These are phyloP conservation scores for Eremochloa ophiuroides DNA, from an alignment of 176 grass and related monocot genomes.

Conservation along the genomic window DNA sequence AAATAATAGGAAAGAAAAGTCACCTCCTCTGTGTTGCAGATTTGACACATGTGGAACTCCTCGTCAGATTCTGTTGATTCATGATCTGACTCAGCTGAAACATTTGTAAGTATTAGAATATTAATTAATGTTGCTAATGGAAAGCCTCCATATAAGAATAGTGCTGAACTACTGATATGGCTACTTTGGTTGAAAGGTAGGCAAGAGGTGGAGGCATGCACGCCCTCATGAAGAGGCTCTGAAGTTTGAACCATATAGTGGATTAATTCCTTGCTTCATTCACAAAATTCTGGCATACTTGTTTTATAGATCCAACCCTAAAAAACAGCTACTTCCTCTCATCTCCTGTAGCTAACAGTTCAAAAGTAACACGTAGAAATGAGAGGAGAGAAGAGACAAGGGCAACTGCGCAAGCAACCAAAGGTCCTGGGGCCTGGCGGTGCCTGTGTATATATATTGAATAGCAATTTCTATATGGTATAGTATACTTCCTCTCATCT, in stretches of 20 bases:
- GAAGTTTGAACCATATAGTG: neutral
- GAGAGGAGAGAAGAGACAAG: too few species aligned
- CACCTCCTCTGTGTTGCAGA: conserved; percentile 94
- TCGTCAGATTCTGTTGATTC: conserved; percentile 92
- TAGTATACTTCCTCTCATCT: too few species aligned
- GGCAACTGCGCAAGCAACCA: too few species aligned
- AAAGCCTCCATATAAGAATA: neutral
- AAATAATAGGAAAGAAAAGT: conserved; percentile 27
- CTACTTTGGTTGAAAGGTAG: neutral
- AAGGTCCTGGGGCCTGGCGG: too few species aligned
- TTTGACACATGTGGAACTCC: conserved; percentile 97
- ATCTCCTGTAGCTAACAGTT: neutral
- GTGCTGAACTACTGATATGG: neutral
- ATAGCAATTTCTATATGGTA: too few species aligned
- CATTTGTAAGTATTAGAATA: conserved; percentile 23
- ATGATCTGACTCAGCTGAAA: conserved; percentile 90
- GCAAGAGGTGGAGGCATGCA: neutral
- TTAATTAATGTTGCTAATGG: conserved; percentile 13
- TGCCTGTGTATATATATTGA: too few species aligned
- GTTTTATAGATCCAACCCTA: neutral
- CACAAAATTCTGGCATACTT: neutral
- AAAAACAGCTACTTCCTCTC: neutral
- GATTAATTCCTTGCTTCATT: neutral
- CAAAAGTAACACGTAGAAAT: too few species aligned
- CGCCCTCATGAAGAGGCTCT: neutral